Evolutionary conservation across 192 early-diverging fungal species (phyloP).

Genomic region (Rhizophagus clarus): DNA sequence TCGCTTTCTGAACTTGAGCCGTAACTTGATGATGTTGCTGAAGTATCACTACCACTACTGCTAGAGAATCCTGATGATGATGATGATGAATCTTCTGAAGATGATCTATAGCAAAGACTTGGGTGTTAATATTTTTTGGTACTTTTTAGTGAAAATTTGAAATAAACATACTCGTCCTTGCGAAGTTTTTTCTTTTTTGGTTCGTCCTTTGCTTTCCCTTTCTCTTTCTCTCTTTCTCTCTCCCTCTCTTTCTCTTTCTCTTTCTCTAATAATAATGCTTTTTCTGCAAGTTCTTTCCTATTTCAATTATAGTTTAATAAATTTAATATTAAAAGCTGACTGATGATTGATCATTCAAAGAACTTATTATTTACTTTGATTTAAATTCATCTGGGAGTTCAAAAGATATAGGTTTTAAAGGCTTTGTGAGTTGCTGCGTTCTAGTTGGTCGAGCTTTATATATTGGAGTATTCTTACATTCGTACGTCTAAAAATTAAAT

Average conservation of each 20-base stretch:
- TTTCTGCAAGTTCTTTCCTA: not conserved
- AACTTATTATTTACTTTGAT: slow-evolving; percentile 35
- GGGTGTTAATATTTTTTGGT: not conserved
- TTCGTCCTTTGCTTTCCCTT: not conserved
- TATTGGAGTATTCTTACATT: slow-evolving; percentile 48
- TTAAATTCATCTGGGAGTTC: slow-evolving; percentile 54
- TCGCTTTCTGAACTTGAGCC: not conserved
- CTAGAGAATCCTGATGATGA: not conserved
- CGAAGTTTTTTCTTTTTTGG: slow-evolving; percentile 20
- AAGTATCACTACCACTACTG: not conserved
- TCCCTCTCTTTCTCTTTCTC: not conserved
- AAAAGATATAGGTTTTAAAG: slow-evolving; percentile 47
- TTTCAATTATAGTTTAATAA: not conserved
- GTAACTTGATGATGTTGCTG: slow-evolving; percentile 2
- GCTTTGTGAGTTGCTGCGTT: slow-evolving; percentile 62
- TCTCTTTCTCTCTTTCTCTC: not conserved
- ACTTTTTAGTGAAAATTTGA: not conserved
- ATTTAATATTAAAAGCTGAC: not conserved
- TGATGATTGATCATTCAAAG: not conserved
- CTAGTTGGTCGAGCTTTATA: slow-evolving; percentile 59
- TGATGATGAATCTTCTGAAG: not conserved
- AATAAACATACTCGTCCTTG: not conserved
- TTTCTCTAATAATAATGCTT: not conserved
- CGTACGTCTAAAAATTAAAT: slow-evolving; percentile 44
- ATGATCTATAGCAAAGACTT: not conserved